phyloP scores from a whole-genome alignment of 352 stramenopile species.

The Phytophthora syringae region DNA sequence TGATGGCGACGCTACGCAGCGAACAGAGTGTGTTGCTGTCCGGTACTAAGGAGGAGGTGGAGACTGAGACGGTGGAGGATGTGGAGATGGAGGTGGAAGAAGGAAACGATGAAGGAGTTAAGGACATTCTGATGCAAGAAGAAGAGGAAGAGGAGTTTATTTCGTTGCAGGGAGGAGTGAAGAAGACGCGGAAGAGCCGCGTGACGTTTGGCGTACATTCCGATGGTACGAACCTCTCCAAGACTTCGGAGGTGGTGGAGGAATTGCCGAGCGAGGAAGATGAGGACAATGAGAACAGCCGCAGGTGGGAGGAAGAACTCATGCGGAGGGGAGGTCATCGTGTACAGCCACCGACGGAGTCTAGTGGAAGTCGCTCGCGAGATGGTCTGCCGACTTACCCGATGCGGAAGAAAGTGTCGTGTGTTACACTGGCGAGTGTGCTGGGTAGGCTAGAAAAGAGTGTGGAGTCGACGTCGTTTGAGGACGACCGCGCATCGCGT shows the following conservation, averaged over 20 bases:
- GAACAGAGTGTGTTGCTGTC: conserved; percentile 73
- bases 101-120: conserved; percentile 27
- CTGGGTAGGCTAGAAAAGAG: conserved; percentile 58
- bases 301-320: conserved; percentile 77
- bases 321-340: conserved; percentile 74
- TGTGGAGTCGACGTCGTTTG: conserved; percentile 48
- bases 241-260: conserved; percentile 51
- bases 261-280: conserved; percentile 43
- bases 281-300: conserved; percentile 56
- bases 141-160: conserved; percentile 71
- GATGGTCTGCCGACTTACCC: conserved; percentile 47
- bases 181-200: conserved; percentile 51
- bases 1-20: conserved; percentile 58
- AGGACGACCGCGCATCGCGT: conserved; percentile 54
- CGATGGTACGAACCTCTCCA: conserved; percentile 33
- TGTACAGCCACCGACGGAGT: conserved; percentile 1
- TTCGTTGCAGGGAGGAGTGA: conserved; percentile 47
- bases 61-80: conserved; percentile 25
- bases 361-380: conserved; percentile 14
- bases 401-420: conserved; percentile 53
- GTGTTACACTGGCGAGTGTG: conserved; percentile 55
- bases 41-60: conserved; percentile 16
- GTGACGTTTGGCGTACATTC: conserved; percentile 70
- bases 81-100: conserved; percentile 38
- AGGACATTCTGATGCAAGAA: conserved; percentile 20